Evolutionary conservation across 805 yeast species (phyloP).

Genomic region (Starmerella floris): DNA sequence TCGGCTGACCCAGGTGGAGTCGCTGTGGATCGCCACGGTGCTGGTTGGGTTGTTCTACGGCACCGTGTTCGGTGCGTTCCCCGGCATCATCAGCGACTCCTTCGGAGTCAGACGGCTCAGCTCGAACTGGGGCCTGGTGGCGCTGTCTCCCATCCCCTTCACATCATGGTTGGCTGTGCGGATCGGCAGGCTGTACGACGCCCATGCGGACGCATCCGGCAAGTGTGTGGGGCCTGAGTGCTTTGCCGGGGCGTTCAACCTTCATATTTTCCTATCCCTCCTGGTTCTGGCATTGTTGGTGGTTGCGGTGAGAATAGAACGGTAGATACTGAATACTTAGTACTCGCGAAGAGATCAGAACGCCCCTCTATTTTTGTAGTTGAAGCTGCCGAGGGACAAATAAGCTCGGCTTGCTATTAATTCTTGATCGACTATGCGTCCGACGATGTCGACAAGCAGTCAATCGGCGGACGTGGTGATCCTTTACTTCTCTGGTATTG

Average conservation of each 20-base stretch:
- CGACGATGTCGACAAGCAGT: too few relatives aligned
- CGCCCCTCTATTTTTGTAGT: too few relatives aligned
- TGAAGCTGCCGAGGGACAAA: too few relatives aligned
- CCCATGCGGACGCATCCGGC: conserved; percentile 24
- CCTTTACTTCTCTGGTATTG: too few relatives aligned
- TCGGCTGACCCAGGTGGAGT: conserved; percentile 2
- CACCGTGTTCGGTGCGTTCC: conserved; percentile 54
- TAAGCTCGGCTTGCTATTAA: too few relatives aligned
- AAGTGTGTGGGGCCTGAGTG: conserved; percentile 16
- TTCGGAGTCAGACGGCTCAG: conserved; percentile 59
- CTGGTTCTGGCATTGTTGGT: conserved; percentile 4
- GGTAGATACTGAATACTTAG: too few relatives aligned
- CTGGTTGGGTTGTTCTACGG: conserved; percentile 62
- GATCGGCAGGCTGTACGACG: conserved; percentile 54
- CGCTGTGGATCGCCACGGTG: conserved; percentile 40
- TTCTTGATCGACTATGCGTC: too few relatives aligned
- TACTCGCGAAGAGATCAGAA: too few relatives aligned
- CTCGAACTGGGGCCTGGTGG: conserved; percentile 61
- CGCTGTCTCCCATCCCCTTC: conserved; percentile 52
- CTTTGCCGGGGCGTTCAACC: conserved; percentile 13
- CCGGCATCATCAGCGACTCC: conserved; percentile 60
- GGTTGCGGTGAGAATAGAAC: conserved; percentile 5
- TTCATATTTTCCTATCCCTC: conserved; percentile 12
- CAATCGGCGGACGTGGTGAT: too few relatives aligned
- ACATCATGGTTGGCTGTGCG: conserved; percentile 46